Base-by-base conservation (phyloP, 2,329 filamentous ascomycete species). In the Curvularia eragrostidis region DNA sequence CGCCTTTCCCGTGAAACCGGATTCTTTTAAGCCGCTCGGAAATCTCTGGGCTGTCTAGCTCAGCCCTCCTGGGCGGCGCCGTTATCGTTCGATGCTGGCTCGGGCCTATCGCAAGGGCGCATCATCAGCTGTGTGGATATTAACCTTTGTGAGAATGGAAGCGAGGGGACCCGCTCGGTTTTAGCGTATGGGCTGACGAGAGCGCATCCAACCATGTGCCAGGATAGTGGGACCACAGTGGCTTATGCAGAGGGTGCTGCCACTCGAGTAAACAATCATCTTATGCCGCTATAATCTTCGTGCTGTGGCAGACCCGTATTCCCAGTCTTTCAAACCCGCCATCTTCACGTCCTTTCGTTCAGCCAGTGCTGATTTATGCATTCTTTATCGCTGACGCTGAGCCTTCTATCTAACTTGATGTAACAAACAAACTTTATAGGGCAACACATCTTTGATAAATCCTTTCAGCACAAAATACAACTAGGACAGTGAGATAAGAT, bases 361-460 rank as follows among this genome's bases (percentile, higher is more conserved):
- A 46, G 8, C 3, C 41, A 32, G 9, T 30, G 19, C 34, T 32
- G n/a, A 46, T 47, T n/a, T 13, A 47, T 54, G 43, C 23, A 52
- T 19, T 9, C 42, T 9, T 19, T 26, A 30, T 55, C 28, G 47
- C 32, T 43, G 43, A 18, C 19, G 21, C 12, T 19, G 21, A 21
- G 23, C 12, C 50, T 32, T 34, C 13, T 6, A 52, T 43, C 43
- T 34, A 21, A 28, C 41, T 46, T 15, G 8, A 28, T 38, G n/a
- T 44, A 62, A 39, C 5, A 74, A 65, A 59, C 56, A 23, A 62
- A 60, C 41, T 64, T 61, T 32, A 52, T 58, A 32, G 68, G 59
- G 24, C 67, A 68, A 36, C 70, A 69, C 56, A 61, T 69, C 54
- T 63, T 67, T 5, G 66, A 70, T 9, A 68, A 70, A 5, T 68